Percentiles rank a stretch among this genome's conserved stretches.
These are phyloP conservation scores for Coniferiporia weirii DNA, from an alignment of 1,284 basidiomycete genomes.

Conservation along the genomic window DNA sequence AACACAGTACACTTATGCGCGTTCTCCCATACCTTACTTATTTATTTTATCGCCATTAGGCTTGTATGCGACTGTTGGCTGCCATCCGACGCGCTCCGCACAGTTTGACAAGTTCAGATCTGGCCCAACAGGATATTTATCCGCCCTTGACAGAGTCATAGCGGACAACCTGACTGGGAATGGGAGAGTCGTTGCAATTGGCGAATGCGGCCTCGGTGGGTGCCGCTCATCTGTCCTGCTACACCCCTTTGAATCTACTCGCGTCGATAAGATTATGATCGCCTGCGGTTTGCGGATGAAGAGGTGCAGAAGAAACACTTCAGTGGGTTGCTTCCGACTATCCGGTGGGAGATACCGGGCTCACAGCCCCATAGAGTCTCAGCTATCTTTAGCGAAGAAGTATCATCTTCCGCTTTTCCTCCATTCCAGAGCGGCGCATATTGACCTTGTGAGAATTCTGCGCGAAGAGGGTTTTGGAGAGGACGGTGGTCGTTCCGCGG, in stretches of 20 bases:
- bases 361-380: constrained; percentile 36
- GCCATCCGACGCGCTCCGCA: constrained; percentile 79
- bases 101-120: constrained; percentile 65
- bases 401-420: constrained; percentile 79
- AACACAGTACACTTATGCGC: constrained; percentile 38
- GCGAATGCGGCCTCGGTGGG: constrained; percentile 82
- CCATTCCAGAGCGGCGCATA: constrained; percentile 76
- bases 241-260: background rate
- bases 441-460: constrained; percentile 68
- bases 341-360: background rate
- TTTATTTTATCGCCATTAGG: constrained; percentile 31
- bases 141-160: constrained; percentile 55
- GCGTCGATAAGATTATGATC: constrained; percentile 67
- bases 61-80: constrained; percentile 76
- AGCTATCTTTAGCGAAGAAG: constrained; percentile 68
- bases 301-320: constrained; percentile 70
- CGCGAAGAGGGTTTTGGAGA: constrained; percentile 59
- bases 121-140: constrained; percentile 63
- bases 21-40: background rate
- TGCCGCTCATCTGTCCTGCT: background rate
- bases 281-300: constrained; percentile 63
- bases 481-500: constrained; percentile 48
- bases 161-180: constrained; percentile 46
- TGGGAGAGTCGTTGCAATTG: constrained; percentile 69
- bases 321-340: constrained; percentile 31